Base-by-base conservation (phyloP, 2,329 filamentous ascomycete genomes). In the Trichoderma sp. region DNA sequence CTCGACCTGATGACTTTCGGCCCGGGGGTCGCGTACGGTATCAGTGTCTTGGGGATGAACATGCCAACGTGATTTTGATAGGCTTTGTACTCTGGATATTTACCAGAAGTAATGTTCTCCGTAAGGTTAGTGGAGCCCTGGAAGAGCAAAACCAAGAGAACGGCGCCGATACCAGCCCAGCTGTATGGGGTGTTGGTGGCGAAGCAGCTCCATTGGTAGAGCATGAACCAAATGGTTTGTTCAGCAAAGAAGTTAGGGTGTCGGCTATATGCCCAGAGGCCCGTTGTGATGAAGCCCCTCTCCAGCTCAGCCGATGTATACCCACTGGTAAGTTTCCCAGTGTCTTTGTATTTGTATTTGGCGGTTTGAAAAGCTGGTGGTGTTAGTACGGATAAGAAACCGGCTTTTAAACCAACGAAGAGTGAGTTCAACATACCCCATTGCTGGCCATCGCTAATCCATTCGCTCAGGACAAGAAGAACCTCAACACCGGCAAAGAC, bases 211-310 rank as follows among this genome's bases (percentile, higher is more conserved):
- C 96, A 99, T 81, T 94, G 90, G 84, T 98, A 98, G 71, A 98
- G 85, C 9, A 91, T 86, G 72, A 97, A 88, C 97, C 97, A 99
- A 80, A 98, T 91, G 35, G 91, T 88, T 85, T 98, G 97, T 85
- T 99, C 97, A 6, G 94, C 94, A 6, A 94, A 91, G 81, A 98
- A 99, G 84, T 99, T 99, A 65, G 97, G 97, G 83, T 99, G 97
- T 63, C 97, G 90, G 79, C 93, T 96, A 86, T 92, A 95, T 0
- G 92, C 93, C 93, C 94, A 99, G 8, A 99, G 87, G 0, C 97
- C 97, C 5, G 89, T 91, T 9, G 94, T 93, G 78, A 94, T 89
- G 85, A 99, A 99, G 59, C 97, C 97, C 50, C 96, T 93, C 78
- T 98, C 94, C 31, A 99, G 90, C 72, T 98, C 94, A 76, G 91